Evolutionary conservation across 164 flowering plant genomes (phyloP), one percentile per base, ranked within the genome.

Genomic region (Vitis riparia): DNA sequence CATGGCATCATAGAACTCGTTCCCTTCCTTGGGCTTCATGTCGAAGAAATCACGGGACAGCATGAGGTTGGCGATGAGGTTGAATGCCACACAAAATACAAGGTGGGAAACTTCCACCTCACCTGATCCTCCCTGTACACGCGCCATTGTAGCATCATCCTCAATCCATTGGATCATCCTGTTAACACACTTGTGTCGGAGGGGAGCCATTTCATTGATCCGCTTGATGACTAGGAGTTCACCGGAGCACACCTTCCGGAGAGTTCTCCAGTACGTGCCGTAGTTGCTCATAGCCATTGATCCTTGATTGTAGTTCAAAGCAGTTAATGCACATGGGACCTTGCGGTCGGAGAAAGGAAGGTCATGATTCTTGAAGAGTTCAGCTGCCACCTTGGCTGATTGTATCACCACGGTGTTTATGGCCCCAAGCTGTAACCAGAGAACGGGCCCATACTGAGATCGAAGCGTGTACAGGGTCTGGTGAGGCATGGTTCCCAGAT

Each of bases 311-410:
- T 10, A 56, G 67, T 17, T 6, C 15, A 44, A 30, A 3, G 53
- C 72, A 11, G 27, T 74, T 51, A 75, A 19, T 16, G 75, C 78
- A 60, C 51, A 55, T 5, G 49, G 62, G 15, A 59, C 14, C 11
- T 30, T 59, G 3, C 78, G 78, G 44, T 64, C 69, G 0, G 67
- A 72, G 27, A 74, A 68, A 15, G 70, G 1, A 2, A 59, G 51
- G 51, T 78, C 77, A 16, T 78, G 77, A 50, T 67, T 74, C 62
- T 74, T 74, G 75, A 78, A 74, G 59, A 78, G 55, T 11, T 78
- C 80, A 11, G 62, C 29, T 9, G 80, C 77, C 1, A 71, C 74
- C n/a, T 62, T 60, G 17, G 74, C 29, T 1, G 80, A 77, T 9
- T 71, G 65, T 7, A 77, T 29, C 6, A 73, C 76, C 17, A 77